Evolutionary conservation across 495 filamentous ascomycete genomes (phyloP).

Genomic region (Cudoniella acicularis): DNA sequence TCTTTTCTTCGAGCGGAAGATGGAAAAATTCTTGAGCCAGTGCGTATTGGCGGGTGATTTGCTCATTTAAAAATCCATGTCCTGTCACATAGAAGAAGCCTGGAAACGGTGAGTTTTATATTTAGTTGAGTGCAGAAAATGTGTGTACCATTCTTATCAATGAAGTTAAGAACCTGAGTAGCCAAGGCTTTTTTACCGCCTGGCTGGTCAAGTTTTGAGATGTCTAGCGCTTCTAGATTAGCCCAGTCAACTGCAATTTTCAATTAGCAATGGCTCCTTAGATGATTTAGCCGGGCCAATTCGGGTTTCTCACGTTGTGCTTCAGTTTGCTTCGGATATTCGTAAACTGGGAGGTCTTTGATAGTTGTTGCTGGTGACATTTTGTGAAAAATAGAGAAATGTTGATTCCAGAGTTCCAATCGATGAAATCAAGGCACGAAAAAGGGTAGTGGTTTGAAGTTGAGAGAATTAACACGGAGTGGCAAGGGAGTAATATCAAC

Average conservation of each 20-base stretch:
- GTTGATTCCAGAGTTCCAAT: too few species aligned
- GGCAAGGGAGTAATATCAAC: too few species aligned
- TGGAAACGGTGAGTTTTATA: neutral
- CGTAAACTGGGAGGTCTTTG: neutral
- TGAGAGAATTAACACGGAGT: too few species aligned
- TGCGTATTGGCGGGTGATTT: conserved; percentile 54
- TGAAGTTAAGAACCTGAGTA: conserved; percentile 39
- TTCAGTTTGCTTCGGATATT: neutral
- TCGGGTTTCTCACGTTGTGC: neutral
- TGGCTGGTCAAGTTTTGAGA: conserved; percentile 43
- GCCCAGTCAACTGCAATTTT: conserved; percentile 48
- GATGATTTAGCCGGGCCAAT: too few species aligned
- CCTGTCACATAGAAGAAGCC: conserved; percentile 55
- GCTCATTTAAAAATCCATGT: conserved; percentile 52
- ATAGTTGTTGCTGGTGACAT: neutral
- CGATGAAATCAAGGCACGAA: too few species aligned
- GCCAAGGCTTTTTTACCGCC: conserved; percentile 51
- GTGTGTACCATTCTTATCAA: conserved; percentile 29
- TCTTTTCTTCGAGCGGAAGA: conserved; percentile 52
- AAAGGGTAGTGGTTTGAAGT: too few species aligned
- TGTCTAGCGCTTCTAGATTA: conserved; percentile 50
- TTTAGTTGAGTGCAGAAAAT: too few species aligned
- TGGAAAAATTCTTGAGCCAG: conserved; percentile 51
- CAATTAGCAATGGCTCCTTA: too few species aligned
- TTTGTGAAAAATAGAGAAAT: neutral